These are phyloP conservation scores for Zymoseptoria passerinii DNA, from an alignment of 2,329 filamentous ascomycete genomes.

Conservation along the genomic window DNA sequence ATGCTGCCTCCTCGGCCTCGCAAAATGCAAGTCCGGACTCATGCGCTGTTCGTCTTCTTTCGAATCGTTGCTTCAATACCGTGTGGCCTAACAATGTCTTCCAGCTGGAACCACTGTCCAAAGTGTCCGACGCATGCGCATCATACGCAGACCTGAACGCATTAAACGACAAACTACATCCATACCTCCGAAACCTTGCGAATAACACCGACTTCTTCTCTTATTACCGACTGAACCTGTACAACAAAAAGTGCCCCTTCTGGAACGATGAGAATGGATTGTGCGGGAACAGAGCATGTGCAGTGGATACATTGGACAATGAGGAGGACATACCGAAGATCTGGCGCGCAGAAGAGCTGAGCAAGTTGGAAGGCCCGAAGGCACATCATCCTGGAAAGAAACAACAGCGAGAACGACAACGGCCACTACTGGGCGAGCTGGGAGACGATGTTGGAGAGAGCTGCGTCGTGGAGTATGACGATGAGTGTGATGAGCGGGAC, in stretches of 20 bases:
- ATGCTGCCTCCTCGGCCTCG: conserved; percentile 33
- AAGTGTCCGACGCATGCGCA: conserved; percentile 88
- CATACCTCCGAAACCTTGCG: conserved; percentile 71
- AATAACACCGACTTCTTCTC: conserved; percentile 94
- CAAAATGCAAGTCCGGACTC: conserved; percentile 36
- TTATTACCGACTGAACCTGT: conserved; percentile 91
- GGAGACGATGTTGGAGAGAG: conserved; percentile 87
- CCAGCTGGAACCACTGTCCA: conserved; percentile 79
- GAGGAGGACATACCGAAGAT: conserved; percentile 87
- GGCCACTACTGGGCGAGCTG: conserved; percentile 71
- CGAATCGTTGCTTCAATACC: conserved; percentile 11
- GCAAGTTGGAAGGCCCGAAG: conserved; percentile 82
- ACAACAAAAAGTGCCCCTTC: conserved; percentile 89
- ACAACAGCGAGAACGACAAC: conserved; percentile 60
- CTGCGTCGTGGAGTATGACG: conserved; percentile 94
- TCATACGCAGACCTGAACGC: conserved; percentile 85
- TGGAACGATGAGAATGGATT: conserved; percentile 90
- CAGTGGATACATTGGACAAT: conserved; percentile 88
- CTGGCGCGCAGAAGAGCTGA: conserved; percentile 86
- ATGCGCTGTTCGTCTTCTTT: conserved; percentile 45
- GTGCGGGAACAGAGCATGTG: conserved; percentile 94
- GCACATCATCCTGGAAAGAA: conserved; percentile 78
- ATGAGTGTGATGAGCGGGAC: conserved; percentile 92
- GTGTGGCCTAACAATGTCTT: conserved; percentile 24
- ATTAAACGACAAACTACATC: conserved; percentile 69